A percentile compares a stretch with the other conserved stretches of the same genome.
phyloP scores from a whole-genome alignment of 2,329 filamentous ascomycete species.

The Calonectria pauciramosa region DNA sequence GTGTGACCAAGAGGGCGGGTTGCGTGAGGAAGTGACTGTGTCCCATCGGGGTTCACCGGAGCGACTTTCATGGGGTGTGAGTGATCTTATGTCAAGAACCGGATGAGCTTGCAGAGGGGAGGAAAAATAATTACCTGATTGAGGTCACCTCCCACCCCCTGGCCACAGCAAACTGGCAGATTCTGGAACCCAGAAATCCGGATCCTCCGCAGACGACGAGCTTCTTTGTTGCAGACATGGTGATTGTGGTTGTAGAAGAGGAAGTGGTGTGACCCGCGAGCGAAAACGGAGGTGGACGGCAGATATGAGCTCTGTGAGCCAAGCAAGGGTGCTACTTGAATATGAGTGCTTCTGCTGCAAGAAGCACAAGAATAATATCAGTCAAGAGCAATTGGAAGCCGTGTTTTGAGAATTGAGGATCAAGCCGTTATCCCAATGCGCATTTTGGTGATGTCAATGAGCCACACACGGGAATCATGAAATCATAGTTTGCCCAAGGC shows the following conservation, averaged over 20 bases:
- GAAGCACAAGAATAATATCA: not conserved
- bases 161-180: constrained; percentile 89
- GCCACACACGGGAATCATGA: constrained; percentile 42
- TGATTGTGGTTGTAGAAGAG: constrained; percentile 36
- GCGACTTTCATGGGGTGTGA: constrained; percentile 69
- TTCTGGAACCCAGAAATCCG: constrained; percentile 88
- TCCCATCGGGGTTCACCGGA: constrained; percentile 93
- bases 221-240: constrained; percentile 76
- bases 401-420: constrained; percentile 30
- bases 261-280: constrained; percentile 40
- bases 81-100: constrained; percentile 29
- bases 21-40: constrained; percentile 77
- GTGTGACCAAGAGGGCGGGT: constrained; percentile 83
- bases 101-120: constrained; percentile 7
- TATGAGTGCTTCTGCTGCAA: not conserved
- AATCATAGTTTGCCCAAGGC: constrained; percentile 45
- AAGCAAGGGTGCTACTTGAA: not conserved
- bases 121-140: constrained; percentile 74
- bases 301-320: not conserved
- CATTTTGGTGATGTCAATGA: constrained; percentile 16
- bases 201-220: constrained; percentile 94
- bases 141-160: constrained; percentile 94
- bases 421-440: constrained; percentile 6
- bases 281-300: constrained; percentile 16
- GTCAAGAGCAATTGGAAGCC: not conserved